These are phyloP conservation scores for Poa pratensis DNA, from an alignment of 176 grass and related monocot species.

Conservation along the genomic window DNA sequence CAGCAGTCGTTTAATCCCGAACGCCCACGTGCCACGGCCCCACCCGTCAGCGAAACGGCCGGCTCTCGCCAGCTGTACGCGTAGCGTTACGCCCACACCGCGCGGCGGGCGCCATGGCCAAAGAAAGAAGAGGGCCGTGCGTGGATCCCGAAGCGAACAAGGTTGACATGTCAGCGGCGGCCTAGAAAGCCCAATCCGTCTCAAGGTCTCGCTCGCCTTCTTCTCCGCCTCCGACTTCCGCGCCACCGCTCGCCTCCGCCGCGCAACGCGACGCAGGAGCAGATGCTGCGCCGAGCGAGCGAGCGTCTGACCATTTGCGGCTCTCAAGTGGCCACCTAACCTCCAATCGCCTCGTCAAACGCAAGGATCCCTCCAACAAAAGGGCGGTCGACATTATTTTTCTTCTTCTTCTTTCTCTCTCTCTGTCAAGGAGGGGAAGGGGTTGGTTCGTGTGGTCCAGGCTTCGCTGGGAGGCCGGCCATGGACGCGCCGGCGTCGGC, in stretches of 20 bases:
- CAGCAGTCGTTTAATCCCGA: background rate
- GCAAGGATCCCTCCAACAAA: slow-evolving; percentile 35
- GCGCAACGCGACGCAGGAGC: slow-evolving; percentile 24
- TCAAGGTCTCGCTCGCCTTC: background rate
- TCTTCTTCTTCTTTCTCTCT: background rate
- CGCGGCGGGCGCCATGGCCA: background rate
- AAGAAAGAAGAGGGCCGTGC: slow-evolving; percentile 1
- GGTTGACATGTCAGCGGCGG: slow-evolving; percentile 48
- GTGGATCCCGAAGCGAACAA: slow-evolving; percentile 49
- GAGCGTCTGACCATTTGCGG: slow-evolving; percentile 55
- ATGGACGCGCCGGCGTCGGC: slow-evolving; percentile 42
- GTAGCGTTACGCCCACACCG: background rate
- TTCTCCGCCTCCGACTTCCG: background rate
- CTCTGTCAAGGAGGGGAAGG: background rate
- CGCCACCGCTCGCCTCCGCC: slow-evolving; percentile 7
- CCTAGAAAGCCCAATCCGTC: slow-evolving; percentile 12
- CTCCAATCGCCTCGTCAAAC: slow-evolving; percentile 37
- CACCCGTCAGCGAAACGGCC: background rate
- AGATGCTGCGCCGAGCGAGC: background rate
- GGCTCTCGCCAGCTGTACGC: background rate
- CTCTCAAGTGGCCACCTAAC: slow-evolving; percentile 30
- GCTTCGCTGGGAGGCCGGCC: background rate
- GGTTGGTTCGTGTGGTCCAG: background rate
- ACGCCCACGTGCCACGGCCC: background rate
- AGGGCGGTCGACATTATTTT: background rate